Base-by-base conservation (phyloP, 768 basidiomycete species). In the Tulasnella sp. region DNA sequence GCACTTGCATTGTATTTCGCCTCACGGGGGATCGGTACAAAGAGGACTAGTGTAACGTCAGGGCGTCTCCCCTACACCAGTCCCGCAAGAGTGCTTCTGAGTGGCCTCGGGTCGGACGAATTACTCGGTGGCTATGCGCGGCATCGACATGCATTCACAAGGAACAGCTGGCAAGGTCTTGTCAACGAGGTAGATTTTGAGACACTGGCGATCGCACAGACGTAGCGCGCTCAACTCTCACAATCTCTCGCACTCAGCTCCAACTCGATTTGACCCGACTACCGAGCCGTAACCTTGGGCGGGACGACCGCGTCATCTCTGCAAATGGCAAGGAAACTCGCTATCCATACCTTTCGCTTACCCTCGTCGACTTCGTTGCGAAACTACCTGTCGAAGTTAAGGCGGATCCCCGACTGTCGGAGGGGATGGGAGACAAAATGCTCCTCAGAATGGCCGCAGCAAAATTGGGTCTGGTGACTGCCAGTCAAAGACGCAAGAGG, bases 71-170 rank as follows among this genome's bases (percentile, higher is more conserved):
- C 74, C 5, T 94, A 96, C 70, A 76, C 72, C 0, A 92, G 86
- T 62, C 69, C 75, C 7, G 91, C 96, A 0, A 79, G 81, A 45
- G 92, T 98, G 0, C 73, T 97, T 8, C 72, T 99, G 24, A 93
- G 83, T 63, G 96, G 96, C 1, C 74, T 99, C 5, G 96, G 96
- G 0, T 89, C 96, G 0, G 96, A 99, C 67, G 96, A 99, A 68
- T 76, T 97, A 42, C 75, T 99, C 3, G 96, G 92, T 2, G 96
- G 96, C 1, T 99, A 99, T 69, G 80, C 87, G 2, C 77, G 96
- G 59, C 92, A 97, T 72, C 79, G 90, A 7, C 79, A 81, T 9
- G 87, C 83, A 1, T 98, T 80, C 68, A 75, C 72, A 4, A 65
- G 69, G 5, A 78, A 76, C 19, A 81, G 87, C 10, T 94, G 91